Evolutionary conservation across 768 basidiomycete genomes (phyloP), one percentile per base, ranked within the genome.

Genomic region (Auriscalpium orientale): DNA sequence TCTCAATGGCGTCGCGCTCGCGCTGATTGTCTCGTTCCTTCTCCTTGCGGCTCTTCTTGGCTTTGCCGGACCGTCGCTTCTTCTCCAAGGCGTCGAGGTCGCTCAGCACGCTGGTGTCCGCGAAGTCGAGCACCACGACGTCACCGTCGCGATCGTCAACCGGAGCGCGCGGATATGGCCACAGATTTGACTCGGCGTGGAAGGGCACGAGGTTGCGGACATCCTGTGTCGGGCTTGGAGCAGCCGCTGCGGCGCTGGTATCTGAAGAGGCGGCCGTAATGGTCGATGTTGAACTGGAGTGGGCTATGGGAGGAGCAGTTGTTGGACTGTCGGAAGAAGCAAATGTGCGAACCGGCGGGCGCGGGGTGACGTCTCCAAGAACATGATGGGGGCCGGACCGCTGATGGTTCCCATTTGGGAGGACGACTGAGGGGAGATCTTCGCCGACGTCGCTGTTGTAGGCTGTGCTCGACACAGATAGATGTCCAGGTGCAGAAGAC

Each of bases 41-140:
- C 58, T 62, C 58, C 44, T 55, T 51, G 16, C 36, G 50, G 13
- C 64, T 56, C 51, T 22, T 65, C 51, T 58, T 58, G 44, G 59
- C 65, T 58, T 68, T 68, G 56, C 65, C 64, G 56, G 61, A 66
- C 53, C 62, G 61, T 18, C 62, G 57, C 7, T 62, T 63, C 10
- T 54, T 55, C 34, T 70, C 69, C 62, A 86, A 87, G 10, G 78
- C 77, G 49, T 77, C 78, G 2, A 81, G 80, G 60, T 89, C 83
- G 65, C 85, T 87, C 63, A 90, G 67, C 20, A 84, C 82, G 56
- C 85, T 83, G 45, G 79, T 89, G 54, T 89, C 88, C 6, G 77
- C 76, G 63, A 87, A 90, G 66, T 87, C 85, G 51, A 90, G 80
- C 67, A 89, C 88, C 10, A 89, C 78, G 22, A 90, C 80, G 54